Evolutionary conservation across 2,329 filamentous ascomycete genomes (phyloP).

Genomic region (Ascochyta rabiei): DNA sequence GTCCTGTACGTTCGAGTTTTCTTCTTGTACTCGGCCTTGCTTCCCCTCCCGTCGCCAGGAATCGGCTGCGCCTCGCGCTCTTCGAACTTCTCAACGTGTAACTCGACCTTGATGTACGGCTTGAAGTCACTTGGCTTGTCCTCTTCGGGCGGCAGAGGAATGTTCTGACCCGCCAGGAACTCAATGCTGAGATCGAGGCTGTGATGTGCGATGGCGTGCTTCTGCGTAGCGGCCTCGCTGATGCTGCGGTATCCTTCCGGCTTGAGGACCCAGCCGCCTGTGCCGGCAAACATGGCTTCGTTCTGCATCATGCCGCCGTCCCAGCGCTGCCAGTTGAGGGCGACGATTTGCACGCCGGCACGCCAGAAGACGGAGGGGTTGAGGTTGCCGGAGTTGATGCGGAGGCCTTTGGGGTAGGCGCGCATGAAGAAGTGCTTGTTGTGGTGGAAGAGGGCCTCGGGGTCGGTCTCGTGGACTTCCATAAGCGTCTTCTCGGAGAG

Average conservation of each 20-base stretch:
- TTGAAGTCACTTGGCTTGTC: slow-evolving; percentile 65
- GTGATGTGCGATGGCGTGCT: slow-evolving; percentile 56
- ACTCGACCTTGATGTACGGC: slow-evolving; percentile 77
- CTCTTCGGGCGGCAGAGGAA: slow-evolving; percentile 68
- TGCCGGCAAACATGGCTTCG: slow-evolving; percentile 85
- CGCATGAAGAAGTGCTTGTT: slow-evolving; percentile 85
- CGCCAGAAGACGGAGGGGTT: slow-evolving; percentile 87
- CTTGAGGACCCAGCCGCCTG: slow-evolving; percentile 84
- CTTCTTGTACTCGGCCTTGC: slow-evolving; percentile 58
- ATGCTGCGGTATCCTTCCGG: slow-evolving; percentile 70
- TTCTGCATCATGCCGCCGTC: slow-evolving; percentile 97
- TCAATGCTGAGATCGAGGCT: slow-evolving; percentile 73
- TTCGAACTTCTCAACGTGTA: slow-evolving; percentile 76
- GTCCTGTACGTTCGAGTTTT: slow-evolving; percentile 53
- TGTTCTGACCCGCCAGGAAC: slow-evolving; percentile 76
- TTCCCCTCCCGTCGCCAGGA: slow-evolving; percentile 57
- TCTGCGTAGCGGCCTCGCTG: slow-evolving; percentile 47
- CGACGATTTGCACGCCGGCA: slow-evolving; percentile 87
- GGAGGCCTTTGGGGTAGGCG: slow-evolving; percentile 82
- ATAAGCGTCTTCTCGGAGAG: slow-evolving; percentile 68
- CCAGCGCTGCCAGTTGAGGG: slow-evolving; percentile 90
- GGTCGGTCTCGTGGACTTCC: slow-evolving; percentile 66
- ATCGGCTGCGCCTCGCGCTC: slow-evolving; percentile 52
- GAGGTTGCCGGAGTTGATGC: slow-evolving; percentile 83
- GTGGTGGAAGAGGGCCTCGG: slow-evolving; percentile 72